Conservation (phyloP, 2,329 filamentous ascomycete genomes). For the Fusarium chaquense region DNA sequence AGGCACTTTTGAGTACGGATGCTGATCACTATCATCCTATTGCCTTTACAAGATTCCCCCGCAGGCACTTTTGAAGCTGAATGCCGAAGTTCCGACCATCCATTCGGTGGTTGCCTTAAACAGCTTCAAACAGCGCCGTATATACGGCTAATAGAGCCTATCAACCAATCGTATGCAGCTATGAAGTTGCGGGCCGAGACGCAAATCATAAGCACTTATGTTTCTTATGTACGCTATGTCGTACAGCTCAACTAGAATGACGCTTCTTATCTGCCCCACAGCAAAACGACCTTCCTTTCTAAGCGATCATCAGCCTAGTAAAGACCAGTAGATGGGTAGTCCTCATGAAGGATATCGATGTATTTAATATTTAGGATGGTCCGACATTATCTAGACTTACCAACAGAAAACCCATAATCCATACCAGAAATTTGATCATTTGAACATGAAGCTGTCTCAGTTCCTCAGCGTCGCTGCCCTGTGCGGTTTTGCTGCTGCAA, state of each 20-base stretch:
- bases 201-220: background rate
- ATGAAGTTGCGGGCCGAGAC: background rate
- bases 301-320: background rate
- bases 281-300: background rate
- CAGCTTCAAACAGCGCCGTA: background rate
- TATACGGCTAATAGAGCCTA: background rate
- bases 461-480: background rate
- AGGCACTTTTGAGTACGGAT: background rate
- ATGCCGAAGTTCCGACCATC: background rate
- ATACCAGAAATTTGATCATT: rapidly evolving
- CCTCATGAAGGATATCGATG: background rate
- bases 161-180: background rate
- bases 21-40: background rate
- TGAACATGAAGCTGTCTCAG: background rate
- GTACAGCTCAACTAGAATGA: background rate
- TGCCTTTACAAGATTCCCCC: background rate
- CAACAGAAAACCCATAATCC: rapidly evolving
- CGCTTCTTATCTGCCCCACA: background rate
- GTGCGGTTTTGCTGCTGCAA: background rate
- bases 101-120: background rate
- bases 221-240: background rate
- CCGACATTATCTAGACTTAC: rapidly evolving
- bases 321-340: rapidly evolving
- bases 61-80: background rate
- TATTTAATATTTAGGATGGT: background rate